phyloP scores from a whole-genome alignment of 768 basidiomycete species.

The Exidia glandulosa region DNA sequence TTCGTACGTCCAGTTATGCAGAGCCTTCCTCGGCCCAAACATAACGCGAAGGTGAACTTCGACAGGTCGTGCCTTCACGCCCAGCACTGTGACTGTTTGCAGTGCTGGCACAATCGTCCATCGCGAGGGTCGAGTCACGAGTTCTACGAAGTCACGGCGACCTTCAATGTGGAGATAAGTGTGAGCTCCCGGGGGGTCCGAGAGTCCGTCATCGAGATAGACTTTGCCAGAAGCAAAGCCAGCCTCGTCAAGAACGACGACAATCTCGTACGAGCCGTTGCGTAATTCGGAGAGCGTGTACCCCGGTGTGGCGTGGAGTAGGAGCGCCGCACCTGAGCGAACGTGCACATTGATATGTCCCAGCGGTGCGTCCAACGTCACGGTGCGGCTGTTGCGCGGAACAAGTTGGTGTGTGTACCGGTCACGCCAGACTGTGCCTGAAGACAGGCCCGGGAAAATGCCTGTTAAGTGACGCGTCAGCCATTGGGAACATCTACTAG shows the following conservation, averaged over 20 bases:
- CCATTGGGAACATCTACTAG: conserved; percentile 46
- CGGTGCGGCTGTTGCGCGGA: conserved; percentile 6
- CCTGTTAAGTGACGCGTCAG: conserved; percentile 10
- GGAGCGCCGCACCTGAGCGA: conserved; percentile 16
- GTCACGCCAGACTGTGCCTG: background rate
- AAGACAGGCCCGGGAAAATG: conserved; percentile 14
- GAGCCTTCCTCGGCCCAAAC: too few species aligned
- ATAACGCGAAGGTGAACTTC: too few species aligned
- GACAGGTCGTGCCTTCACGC: conserved; percentile 29
- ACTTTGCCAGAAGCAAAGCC: background rate
- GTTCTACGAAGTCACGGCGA: background rate
- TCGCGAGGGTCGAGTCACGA: conserved; percentile 20
- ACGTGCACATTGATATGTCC: conserved; percentile 21
- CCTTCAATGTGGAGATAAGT: background rate
- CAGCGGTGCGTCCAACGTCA: conserved; percentile 16
- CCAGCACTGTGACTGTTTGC: conserved; percentile 46
- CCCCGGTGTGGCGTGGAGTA: conserved; percentile 11
- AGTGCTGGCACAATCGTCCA: conserved; percentile 39
- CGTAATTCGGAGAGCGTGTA: background rate
- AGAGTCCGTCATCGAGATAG: conserved; percentile 3
- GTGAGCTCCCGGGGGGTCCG: background rate
- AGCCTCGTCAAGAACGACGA: background rate
- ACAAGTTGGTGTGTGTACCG: conserved; percentile 5
- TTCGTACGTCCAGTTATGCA: too few species aligned
- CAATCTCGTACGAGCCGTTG: background rate